phyloP scores from a whole-genome alignment of 1,284 basidiomycete genomes.

The Neolentinus lepideus region DNA sequence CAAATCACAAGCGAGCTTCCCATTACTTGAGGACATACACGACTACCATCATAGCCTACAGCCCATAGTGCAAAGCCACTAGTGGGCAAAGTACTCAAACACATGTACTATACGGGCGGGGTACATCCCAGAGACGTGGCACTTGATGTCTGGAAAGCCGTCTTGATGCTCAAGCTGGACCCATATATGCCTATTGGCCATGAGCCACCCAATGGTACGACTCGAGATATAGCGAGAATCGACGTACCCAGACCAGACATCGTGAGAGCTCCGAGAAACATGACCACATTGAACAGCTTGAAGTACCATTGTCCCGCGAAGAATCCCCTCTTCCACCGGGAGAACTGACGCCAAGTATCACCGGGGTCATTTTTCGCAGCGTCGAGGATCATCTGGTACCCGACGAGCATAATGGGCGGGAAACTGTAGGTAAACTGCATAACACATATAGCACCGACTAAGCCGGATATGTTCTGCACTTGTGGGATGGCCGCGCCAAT shows the following conservation, averaged over 20 bases:
- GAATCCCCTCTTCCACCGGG: slow-evolving; percentile 21
- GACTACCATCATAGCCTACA: no score
- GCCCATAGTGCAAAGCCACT: no score
- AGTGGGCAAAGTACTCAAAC: no score
- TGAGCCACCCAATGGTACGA: no score
- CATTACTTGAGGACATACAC: no score
- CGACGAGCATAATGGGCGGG: slow-evolving; percentile 25
- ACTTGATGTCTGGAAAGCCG: background rate
- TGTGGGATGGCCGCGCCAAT: slow-evolving; percentile 51
- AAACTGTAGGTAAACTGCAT: slow-evolving; percentile 37
- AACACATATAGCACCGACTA: slow-evolving; percentile 33
- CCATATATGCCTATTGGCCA: slow-evolving; percentile 31
- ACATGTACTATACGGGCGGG: no score
- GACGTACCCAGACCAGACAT: slow-evolving; percentile 33
- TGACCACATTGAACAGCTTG: slow-evolving; percentile 34
- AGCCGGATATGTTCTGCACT: slow-evolving; percentile 31
- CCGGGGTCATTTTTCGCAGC: slow-evolving; percentile 8
- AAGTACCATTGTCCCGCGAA: slow-evolving; percentile 32
- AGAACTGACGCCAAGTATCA: background rate
- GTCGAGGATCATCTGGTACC: slow-evolving; percentile 18
- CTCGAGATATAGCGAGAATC: slow-evolving; percentile 12
- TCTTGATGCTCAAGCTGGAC: slow-evolving; percentile 30
- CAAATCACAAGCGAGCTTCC: no score
- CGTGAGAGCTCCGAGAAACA: slow-evolving; percentile 29
- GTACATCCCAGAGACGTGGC: no score